These are phyloP conservation scores for Cyclocybe cylindracea DNA, from an alignment of 768 basidiomycete genomes.

Conservation along the genomic window DNA sequence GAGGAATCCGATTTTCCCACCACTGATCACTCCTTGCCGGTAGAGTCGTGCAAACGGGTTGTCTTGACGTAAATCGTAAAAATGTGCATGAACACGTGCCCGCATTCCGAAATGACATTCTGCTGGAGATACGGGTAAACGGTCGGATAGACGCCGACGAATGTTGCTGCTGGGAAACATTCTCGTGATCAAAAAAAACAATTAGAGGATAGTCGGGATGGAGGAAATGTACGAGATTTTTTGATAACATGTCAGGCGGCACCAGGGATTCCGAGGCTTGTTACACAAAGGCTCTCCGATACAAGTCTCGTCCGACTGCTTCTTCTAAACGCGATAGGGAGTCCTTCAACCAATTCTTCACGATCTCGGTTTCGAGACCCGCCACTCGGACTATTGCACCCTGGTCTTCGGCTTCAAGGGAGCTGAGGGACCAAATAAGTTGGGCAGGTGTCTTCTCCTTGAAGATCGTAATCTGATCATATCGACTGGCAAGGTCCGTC, in stretches of 20 bases:
- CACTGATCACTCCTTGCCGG: no score
- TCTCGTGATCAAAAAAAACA: no score
- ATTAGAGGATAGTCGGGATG: no score
- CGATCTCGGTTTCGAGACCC: constrained; percentile 74
- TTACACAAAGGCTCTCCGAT: constrained; percentile 60
- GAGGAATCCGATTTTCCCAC: no score
- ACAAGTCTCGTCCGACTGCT: constrained; percentile 64
- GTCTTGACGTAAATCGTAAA: no score
- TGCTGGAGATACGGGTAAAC: no score
- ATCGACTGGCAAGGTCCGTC: constrained; percentile 45
- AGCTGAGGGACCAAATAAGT: constrained; percentile 83
- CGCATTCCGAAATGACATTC: no score
- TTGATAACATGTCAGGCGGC: neutral
- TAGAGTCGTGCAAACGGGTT: no score
- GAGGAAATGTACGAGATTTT: neutral
- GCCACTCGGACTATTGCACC: constrained; percentile 73
- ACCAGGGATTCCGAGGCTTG: neutral
- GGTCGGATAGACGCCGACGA: no score
- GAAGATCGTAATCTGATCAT: constrained; percentile 64
- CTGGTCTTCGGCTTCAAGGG: constrained; percentile 40
- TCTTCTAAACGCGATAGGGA: constrained; percentile 51
- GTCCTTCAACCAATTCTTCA: constrained; percentile 67
- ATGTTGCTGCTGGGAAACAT: no score
- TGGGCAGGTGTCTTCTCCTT: constrained; percentile 56
- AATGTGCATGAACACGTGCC: no score